phyloP scores from a whole-genome alignment of 139 green algal genomes.

The Coelastrella sp. region DNA sequence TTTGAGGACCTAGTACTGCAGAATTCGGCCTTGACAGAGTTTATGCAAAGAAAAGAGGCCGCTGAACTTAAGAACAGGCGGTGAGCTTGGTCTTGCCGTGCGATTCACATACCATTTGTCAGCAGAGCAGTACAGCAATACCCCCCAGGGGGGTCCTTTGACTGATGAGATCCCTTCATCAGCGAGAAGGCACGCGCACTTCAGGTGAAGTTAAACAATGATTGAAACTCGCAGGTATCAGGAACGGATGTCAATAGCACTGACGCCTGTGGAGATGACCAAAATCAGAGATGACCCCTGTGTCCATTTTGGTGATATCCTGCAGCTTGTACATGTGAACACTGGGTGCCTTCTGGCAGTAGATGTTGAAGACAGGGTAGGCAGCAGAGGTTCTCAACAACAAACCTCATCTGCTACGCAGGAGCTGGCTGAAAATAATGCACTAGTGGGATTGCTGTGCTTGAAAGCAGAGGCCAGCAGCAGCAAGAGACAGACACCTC shows the following conservation, averaged over 20 bases:
- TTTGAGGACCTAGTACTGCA: slow-evolving; percentile 72
- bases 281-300: slow-evolving; percentile 60
- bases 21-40: slow-evolving; percentile 61
- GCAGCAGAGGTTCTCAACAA: background rate
- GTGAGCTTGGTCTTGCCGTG: slow-evolving; percentile 41
- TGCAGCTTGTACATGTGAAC: slow-evolving; percentile 68
- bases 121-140: no score
- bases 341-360: slow-evolving; percentile 60
- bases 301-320: slow-evolving; percentile 73
- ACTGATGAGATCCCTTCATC: no score
- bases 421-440: no score
- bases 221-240: slow-evolving; percentile 51
- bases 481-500: no score
- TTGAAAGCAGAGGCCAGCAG: no score
- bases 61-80: slow-evolving; percentile 60
- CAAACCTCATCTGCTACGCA: no score
- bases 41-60: slow-evolving; percentile 56
- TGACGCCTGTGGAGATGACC: slow-evolving; percentile 64
- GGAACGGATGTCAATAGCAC: slow-evolving; percentile 54
- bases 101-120: no score
- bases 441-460: no score
- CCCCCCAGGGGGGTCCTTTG: no score
- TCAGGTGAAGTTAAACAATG: no score
- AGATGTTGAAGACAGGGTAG: slow-evolving; percentile 59
- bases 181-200: no score